Evolutionary conservation across 2,329 filamentous ascomycete genomes (phyloP).

Genomic region (Arthrinium phaeospermum): DNA sequence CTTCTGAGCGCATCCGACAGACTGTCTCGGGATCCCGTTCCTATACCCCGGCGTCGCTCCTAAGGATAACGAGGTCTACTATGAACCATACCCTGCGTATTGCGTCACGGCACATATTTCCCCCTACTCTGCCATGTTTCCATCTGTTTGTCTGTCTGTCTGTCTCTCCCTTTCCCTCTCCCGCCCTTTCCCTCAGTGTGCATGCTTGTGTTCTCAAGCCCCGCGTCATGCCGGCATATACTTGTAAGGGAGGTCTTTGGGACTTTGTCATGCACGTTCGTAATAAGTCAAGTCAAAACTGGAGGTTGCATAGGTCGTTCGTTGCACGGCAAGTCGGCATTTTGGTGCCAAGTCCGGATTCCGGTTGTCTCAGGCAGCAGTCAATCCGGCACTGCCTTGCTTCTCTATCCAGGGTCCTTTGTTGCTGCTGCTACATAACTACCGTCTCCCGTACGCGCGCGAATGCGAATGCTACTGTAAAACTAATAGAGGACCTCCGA

Average conservation of each 20-base stretch:
- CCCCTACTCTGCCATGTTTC: not conserved
- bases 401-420: not conserved
- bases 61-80: not conserved
- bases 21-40: not conserved
- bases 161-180: not conserved
- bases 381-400: constrained; percentile 7
- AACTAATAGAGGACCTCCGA: not conserved
- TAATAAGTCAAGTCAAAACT: not conserved
- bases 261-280: not conserved
- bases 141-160: too few species aligned
- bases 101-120: not conserved
- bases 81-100: not conserved
- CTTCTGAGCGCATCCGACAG: too few species aligned
- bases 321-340: not conserved
- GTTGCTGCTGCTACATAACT: not conserved
- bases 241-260: not conserved
- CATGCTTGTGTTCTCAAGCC: not conserved
- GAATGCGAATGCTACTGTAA: not conserved
- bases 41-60: not conserved
- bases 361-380: constrained; percentile 5
- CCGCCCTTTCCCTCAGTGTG: not conserved
- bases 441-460: too few species aligned
- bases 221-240: not conserved
- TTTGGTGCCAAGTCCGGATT: not conserved
- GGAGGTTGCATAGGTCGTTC: not conserved